A percentile compares a stretch with the other conserved stretches of the same genome.
phyloP scores from a whole-genome alignment of 495 filamentous ascomycete genomes.

The Hypoxylon rickii region DNA sequence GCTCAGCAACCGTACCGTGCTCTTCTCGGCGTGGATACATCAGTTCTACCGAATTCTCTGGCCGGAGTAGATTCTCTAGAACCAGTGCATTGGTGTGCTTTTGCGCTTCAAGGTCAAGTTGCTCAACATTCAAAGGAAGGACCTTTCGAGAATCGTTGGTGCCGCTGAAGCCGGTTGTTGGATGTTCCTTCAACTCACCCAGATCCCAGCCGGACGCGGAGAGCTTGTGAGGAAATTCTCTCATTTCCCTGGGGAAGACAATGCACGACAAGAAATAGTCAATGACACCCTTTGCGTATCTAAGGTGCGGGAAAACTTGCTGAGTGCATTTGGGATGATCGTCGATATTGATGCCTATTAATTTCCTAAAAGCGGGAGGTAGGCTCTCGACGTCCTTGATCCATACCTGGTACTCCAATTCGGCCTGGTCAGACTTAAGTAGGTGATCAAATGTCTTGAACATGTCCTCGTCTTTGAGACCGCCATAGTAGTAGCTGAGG shows the following conservation, averaged over 20 bases:
- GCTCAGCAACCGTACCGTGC: constrained; percentile 41
- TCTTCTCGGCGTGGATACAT: constrained; percentile 21
- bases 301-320: constrained; percentile 58
- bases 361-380: constrained; percentile 44
- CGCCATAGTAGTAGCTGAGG: constrained; percentile 70
- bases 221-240: constrained; percentile 66
- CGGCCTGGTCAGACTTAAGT: constrained; percentile 58
- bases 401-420: constrained; percentile 61
- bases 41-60: constrained; percentile 56
- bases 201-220: constrained; percentile 75
- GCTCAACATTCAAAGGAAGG: constrained; percentile 59
- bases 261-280: constrained; percentile 66
- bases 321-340: constrained; percentile 49
- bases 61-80: constrained; percentile 58
- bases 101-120: constrained; percentile 61
- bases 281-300: constrained; percentile 55
- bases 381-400: constrained; percentile 44
- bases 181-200: constrained; percentile 49
- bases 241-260: constrained; percentile 70
- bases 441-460: constrained; percentile 54
- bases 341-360: constrained; percentile 63
- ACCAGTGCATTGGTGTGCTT: constrained; percentile 69
- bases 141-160: constrained; percentile 68
- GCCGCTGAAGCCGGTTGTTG: constrained; percentile 71
- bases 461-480: constrained; percentile 60